Conservation (phyloP, 202 grass and related monocot species). For the Panicum virgatum region DNA sequence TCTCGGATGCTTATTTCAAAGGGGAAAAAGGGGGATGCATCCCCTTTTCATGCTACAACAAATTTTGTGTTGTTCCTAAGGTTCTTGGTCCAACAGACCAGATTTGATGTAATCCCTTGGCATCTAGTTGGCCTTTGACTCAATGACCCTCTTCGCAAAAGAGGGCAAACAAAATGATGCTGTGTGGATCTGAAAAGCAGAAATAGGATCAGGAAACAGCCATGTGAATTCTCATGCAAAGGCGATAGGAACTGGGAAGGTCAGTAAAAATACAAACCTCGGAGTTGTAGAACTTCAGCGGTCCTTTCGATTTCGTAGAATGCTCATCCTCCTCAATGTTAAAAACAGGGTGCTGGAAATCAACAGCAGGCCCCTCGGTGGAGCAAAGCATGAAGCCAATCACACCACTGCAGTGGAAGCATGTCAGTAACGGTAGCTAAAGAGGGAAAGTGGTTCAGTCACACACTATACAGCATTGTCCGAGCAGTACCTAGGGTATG, state of each 20-base stretch:
- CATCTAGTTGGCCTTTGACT: constrained; percentile 46
- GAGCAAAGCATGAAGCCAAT: constrained; percentile 99
- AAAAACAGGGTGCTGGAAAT: constrained; percentile 76
- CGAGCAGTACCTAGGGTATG: constrained; percentile 79
- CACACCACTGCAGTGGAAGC: constrained; percentile 64
- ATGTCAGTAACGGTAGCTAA: neutral
- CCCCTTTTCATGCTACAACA: constrained; percentile 10
- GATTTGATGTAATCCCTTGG: neutral
- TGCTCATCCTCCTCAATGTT: constrained; percentile 74
- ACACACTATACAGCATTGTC: neutral
- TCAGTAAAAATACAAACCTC: constrained; percentile 47
- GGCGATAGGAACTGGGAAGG: neutral
- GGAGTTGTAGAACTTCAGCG: constrained; percentile 89
- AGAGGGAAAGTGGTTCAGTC: neutral
- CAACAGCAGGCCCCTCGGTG: constrained; percentile 70
- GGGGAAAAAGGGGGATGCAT: too few relatives aligned
- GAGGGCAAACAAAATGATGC: constrained; percentile 94
- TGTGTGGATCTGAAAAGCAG: constrained; percentile 65
- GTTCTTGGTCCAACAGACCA: neutral
- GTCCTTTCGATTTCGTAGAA: constrained; percentile 72
- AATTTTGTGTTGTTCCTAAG: constrained; percentile 32
- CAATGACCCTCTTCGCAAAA: constrained; percentile 87
- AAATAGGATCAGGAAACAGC: constrained; percentile 4
- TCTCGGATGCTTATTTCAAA: constrained; percentile 35
- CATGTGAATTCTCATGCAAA: neutral